Base-by-base conservation (phyloP, 2,329 filamentous ascomycete genomes). In the Emergomyces orientalis region DNA sequence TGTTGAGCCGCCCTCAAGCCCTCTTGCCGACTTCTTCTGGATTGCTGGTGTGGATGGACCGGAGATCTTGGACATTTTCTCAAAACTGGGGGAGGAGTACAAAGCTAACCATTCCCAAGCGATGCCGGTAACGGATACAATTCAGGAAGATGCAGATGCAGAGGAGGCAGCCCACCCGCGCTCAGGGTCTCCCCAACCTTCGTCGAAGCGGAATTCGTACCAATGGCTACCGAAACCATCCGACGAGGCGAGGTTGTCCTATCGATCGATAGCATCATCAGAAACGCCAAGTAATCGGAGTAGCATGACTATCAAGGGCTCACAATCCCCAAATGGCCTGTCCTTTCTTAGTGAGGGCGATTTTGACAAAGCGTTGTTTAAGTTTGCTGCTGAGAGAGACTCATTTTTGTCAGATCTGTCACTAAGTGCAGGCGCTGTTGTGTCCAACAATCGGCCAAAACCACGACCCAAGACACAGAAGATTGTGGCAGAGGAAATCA, bases 351-450 rank as follows among this genome's bases (percentile, higher is more conserved):
- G 78, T 63, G 91, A 96, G 72, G 91, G 90, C 71, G 94, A 97
- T 75, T 99, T 99, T 71, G 94, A 97, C 73, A 87, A 89, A 71
- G 93, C 94, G 32, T 81, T 99, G 68, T 80, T 91, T 71, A 97
- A 97, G 77, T 99, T 99, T 74, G 91, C 94, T 55, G 88, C 88
- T n/a, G 93, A 97, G 78, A 84, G 94, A 67, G 94, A 99, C 70
- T 88, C 88, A 64, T 99, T 99, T 71, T 80, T 97, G 60, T 90
- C 96, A 67, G 94, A 99, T 74, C 83, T 97, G 61, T 91, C 88
- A 68, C 91, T 97, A 74, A 90, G 85, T 67, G 91, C 92, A 27
- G 91, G 92, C 47, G 89, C 89, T 49, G 89, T 90, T 67, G 82
- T 89, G 30, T 84, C 89, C 68, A 63, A 73, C 73, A 67, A 65